Percentiles rank a stretch among this genome's conserved stretches.
Evolutionary conservation across 1,284 basidiomycete species (phyloP).

Genomic region (Naganishia liquefaciens): DNA sequence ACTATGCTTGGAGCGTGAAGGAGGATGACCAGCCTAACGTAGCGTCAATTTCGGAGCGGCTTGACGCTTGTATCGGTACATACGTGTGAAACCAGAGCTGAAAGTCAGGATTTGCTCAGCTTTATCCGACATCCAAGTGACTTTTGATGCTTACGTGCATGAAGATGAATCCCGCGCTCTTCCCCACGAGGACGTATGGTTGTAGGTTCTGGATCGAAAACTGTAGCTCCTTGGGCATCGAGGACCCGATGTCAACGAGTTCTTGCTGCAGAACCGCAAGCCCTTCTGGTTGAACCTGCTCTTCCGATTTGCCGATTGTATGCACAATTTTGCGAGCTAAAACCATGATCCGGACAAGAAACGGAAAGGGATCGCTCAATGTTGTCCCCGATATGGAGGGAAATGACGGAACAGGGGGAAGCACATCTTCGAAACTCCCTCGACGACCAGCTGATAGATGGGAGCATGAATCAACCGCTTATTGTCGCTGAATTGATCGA

Average conservation of each 20-base stretch:
- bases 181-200: constrained; percentile 30
- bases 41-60: not conserved
- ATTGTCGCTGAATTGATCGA: not conserved
- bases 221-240: constrained; percentile 33
- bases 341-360: constrained; percentile 30
- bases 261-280: constrained; percentile 29
- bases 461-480: not conserved
- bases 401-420: constrained; percentile 27
- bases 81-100: constrained; percentile 37
- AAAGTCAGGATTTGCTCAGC: not conserved
- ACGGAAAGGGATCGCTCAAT: constrained; percentile 33
- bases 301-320: constrained; percentile 7
- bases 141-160: constrained; percentile 34
- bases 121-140: not conserved
- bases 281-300: constrained; percentile 14
- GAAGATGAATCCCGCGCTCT: constrained; percentile 36
- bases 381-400: constrained; percentile 4
- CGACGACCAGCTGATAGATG: constrained; percentile 33
- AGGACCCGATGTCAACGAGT: constrained; percentile 34
- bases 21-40: constrained; percentile 34
- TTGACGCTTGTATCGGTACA: not conserved
- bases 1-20: constrained; percentile 33
- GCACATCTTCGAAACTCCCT: constrained; percentile 28
- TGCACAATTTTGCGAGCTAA: constrained; percentile 24
- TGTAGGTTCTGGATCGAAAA: constrained; percentile 37